phyloP scores from a whole-genome alignment of 2,329 filamentous ascomycete species.

The Fusarium chaquense region DNA sequence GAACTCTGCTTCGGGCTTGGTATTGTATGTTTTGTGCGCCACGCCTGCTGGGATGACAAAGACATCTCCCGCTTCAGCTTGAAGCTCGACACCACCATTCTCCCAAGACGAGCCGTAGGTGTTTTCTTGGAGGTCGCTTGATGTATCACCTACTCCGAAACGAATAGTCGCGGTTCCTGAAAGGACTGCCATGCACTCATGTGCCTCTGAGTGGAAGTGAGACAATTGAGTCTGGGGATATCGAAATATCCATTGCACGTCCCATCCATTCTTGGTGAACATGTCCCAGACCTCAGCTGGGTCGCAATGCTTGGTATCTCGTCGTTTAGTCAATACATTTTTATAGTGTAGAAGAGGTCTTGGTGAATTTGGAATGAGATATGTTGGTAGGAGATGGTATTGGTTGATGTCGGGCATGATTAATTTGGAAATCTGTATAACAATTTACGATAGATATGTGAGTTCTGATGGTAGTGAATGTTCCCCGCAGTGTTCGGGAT shows the following conservation, averaged over 20 bases:
- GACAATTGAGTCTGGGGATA: conserved; percentile 67
- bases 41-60: conserved; percentile 69
- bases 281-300: conserved; percentile 54
- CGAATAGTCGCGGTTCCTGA: conserved; percentile 65
- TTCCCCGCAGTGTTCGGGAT: neutral
- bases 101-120: conserved; percentile 58
- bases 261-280: conserved; percentile 64
- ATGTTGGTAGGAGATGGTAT: conserved; percentile 58
- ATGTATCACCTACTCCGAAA: conserved; percentile 65
- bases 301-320: conserved; percentile 38
- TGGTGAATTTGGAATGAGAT: conserved; percentile 64
- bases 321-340: conserved; percentile 18
- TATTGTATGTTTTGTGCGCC: conserved; percentile 65
- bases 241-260: conserved; percentile 67
- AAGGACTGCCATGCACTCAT: conserved; percentile 70
- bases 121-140: conserved; percentile 53
- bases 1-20: conserved; percentile 51
- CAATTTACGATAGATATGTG: neutral
- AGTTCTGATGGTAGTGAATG: neutral
- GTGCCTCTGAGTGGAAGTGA: conserved; percentile 68
- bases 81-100: conserved; percentile 61
- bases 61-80: conserved; percentile 65
- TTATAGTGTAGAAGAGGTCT: conserved; percentile 65
- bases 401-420: conserved; percentile 47
- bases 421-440: rapidly evolving